Evolutionary conservation across 345 rosid species (phyloP).

Genomic region (Citrus australasica): DNA sequence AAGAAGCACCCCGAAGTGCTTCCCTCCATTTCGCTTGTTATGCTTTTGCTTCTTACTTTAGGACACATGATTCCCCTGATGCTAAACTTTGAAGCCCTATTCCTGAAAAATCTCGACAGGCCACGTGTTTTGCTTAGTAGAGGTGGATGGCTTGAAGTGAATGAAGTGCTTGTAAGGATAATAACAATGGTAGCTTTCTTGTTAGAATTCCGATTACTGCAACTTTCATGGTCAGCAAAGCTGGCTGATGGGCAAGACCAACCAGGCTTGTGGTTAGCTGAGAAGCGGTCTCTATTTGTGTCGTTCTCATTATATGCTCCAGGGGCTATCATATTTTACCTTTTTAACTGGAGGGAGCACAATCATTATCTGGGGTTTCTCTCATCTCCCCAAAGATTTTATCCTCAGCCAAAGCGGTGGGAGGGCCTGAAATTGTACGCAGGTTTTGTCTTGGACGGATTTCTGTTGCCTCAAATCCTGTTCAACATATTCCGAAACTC

Average conservation of each 20-base stretch:
- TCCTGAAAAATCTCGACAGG: slow-evolving; percentile 12
- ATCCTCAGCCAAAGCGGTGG: slow-evolving; percentile 8
- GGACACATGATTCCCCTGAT: slow-evolving; percentile 41
- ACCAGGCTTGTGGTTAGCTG: slow-evolving; percentile 32
- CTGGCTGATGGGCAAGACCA: slow-evolving; percentile 11
- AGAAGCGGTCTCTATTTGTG: slow-evolving; percentile 31
- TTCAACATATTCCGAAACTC: slow-evolving; percentile 40
- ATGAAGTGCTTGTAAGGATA: slow-evolving; percentile 42
- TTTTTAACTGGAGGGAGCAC: slow-evolving; percentile 15
- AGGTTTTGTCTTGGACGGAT: slow-evolving; percentile 44
- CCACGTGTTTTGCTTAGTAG: slow-evolving; percentile 17
- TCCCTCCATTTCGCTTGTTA: slow-evolving; percentile 39
- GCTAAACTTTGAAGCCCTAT: slow-evolving; percentile 39
- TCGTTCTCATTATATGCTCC: slow-evolving; percentile 28
- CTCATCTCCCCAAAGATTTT: background rate
- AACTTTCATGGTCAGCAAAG: slow-evolving; percentile 39
- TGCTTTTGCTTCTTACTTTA: slow-evolving; percentile 46
- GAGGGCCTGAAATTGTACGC: slow-evolving; percentile 33
- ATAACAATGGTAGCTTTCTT: slow-evolving; percentile 45
- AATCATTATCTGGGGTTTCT: background rate
- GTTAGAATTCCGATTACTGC: slow-evolving; percentile 42
- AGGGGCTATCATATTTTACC: slow-evolving; percentile 37
- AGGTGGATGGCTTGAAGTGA: slow-evolving; percentile 38
- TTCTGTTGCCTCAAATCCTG: slow-evolving; percentile 48
- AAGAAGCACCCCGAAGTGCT: slow-evolving; percentile 34